Conservation (phyloP, 2,329 filamentous ascomycete genomes). For the Colletotrichum noveboracense region DNA sequence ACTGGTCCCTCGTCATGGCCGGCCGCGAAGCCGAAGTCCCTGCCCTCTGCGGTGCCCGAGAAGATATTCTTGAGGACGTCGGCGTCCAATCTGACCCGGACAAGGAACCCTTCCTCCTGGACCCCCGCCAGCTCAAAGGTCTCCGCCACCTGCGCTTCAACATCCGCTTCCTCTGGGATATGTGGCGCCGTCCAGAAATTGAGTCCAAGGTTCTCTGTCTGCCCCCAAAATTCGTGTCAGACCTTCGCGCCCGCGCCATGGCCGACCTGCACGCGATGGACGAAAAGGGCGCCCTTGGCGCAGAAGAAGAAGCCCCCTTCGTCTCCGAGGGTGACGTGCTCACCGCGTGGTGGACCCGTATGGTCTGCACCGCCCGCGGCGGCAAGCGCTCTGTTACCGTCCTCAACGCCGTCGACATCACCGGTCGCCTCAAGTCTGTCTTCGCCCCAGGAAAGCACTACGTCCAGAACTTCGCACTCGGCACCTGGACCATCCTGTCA, state of each 20-base stretch:
- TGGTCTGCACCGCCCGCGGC: slow-evolving; percentile 20
- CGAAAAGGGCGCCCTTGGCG: slow-evolving; percentile 5
- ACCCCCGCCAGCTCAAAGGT: slow-evolving; percentile 28
- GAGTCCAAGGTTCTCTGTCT: slow-evolving; percentile 45
- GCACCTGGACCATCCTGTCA: slow-evolving; percentile 26
- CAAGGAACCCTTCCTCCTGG: slow-evolving; percentile 31
- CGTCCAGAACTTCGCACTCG: slow-evolving; percentile 31
- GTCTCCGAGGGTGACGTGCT: slow-evolving; percentile 53
- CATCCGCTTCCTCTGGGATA: slow-evolving; percentile 36
- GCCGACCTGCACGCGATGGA: slow-evolving; percentile 28
- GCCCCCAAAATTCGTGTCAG: slow-evolving; percentile 32
- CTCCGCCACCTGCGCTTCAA: slow-evolving; percentile 35
- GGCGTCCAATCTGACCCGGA: slow-evolving; percentile 23
- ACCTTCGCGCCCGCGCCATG: slow-evolving; percentile 34
- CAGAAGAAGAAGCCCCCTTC: slow-evolving; percentile 32
- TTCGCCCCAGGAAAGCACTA: slow-evolving; percentile 23
- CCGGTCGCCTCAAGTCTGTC: slow-evolving; percentile 26
- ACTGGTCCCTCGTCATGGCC: slow-evolving; percentile 51
- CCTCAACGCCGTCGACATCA: slow-evolving; percentile 30
- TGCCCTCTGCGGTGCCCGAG: slow-evolving; percentile 34
- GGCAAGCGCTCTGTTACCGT: slow-evolving; percentile 26
- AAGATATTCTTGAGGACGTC: slow-evolving; percentile 39
- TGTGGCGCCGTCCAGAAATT: slow-evolving; percentile 32
- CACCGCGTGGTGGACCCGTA: slow-evolving; percentile 41
- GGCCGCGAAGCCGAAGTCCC: slow-evolving; percentile 46